phyloP scores from a whole-genome alignment of 208 protist species.

The Endotrypanum monterogeii region DNA sequence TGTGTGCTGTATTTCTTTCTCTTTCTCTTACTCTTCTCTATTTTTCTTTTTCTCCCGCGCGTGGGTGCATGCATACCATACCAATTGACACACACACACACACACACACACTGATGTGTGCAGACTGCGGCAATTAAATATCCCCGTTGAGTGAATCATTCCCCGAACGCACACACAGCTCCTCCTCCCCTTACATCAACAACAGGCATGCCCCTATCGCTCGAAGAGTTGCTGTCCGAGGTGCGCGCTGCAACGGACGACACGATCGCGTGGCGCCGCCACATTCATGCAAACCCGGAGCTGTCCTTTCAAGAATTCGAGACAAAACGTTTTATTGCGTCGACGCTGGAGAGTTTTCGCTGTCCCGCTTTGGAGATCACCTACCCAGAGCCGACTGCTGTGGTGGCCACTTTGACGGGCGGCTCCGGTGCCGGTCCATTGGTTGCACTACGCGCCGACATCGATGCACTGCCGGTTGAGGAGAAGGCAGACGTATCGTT shows the following conservation, averaged over 20 bases:
- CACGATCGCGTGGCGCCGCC: constrained; percentile 51
- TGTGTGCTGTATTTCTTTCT: background rate
- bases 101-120: no score
- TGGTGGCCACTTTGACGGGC: constrained; percentile 61
- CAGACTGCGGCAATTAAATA: no score
- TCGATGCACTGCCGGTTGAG: constrained; percentile 52
- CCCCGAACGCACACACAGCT: no score
- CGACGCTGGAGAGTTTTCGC: constrained; percentile 34
- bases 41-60: background rate
- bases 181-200: background rate
- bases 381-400: constrained; percentile 43
- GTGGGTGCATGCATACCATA: no score
- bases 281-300: constrained; percentile 50
- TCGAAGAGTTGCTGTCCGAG: constrained; percentile 34
- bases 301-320: constrained; percentile 44
- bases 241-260: constrained; percentile 28
- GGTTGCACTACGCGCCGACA: constrained; percentile 70
- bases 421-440: constrained; percentile 53
- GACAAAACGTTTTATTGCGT: constrained; percentile 44
- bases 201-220: constrained; percentile 18
- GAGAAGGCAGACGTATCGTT: constrained; percentile 59
- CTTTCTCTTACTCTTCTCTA: background rate
- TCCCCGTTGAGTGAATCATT: no score
- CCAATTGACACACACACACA: no score
- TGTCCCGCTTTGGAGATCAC: constrained; percentile 38